Base-by-base conservation (phyloP, 495 filamentous ascomycete genomes). In the Bathelium albidoporum region DNA sequence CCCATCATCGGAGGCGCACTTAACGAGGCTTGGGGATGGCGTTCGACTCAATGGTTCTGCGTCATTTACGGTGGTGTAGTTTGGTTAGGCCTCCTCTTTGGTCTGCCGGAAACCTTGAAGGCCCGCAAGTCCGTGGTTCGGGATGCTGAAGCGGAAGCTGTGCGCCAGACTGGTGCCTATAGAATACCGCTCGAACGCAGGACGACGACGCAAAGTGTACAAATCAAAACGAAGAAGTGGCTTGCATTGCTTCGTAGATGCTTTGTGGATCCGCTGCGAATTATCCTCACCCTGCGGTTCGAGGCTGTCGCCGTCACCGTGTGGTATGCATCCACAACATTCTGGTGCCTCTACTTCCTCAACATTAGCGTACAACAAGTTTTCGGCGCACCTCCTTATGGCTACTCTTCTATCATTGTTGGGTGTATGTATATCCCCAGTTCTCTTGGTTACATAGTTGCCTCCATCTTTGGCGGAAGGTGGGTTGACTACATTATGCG, bases 401-500 rank as follows among this genome's bases (percentile, higher is more conserved):
- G 80, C 68, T 97, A 85, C 76, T 72, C 77, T 1, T 84, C 84
- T 10, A 79, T 90, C 67, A 85, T 93, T 36, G 76, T 97, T 63
- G 87, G 93, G 24, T 77, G 94, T 24, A 77, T 91, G 4, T 97
- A 97, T 72, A 85, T 96, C 32, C 89, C 92, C 0, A 82, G 83
- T 55, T 87, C 88, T 0, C 59, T 94, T 12, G 93, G 93, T 14
- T 97, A 95, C 73, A 71, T 95, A 29, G 68, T 84, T 2, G 82
- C 88, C 7, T 88, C 86, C 64, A 59, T 89, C 5, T 74, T 90
- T 28, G 93, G 93, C 43, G 93, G 93, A 1, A 78, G 77, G 43
- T 97, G 92, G 92, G 88, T 90, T 73, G 93, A 97, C 74, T 73
- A 71, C 34, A 95, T 97, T 73, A 97, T 97, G 93, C 79, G 83